A percentile compares a stretch with the other conserved stretches of the same genome.
Conservation (phyloP, 2,329 filamentous ascomycete species). For the Aspergillus transmontanensis region DNA sequence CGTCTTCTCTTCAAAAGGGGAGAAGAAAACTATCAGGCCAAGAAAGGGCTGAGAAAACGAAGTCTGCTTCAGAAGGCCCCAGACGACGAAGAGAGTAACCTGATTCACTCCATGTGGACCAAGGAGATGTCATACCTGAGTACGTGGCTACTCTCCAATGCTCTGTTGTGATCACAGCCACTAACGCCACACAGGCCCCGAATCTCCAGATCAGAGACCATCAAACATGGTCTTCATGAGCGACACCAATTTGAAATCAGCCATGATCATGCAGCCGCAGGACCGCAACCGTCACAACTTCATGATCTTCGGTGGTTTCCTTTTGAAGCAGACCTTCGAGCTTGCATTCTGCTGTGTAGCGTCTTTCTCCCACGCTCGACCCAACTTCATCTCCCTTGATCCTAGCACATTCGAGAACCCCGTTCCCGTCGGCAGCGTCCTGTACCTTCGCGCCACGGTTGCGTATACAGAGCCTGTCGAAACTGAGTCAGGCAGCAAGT, state of each 20-base stretch:
- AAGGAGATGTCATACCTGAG: constrained; percentile 65
- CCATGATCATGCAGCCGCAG: constrained; percentile 76
- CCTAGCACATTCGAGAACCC: constrained; percentile 75
- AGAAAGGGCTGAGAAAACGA: constrained; percentile 63
- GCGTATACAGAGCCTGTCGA: constrained; percentile 69
- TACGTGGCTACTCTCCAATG: constrained; percentile 27
- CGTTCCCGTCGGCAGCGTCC: constrained; percentile 72
- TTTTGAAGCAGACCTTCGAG: constrained; percentile 75
- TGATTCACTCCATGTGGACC: constrained; percentile 75
- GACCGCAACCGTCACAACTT: constrained; percentile 71
- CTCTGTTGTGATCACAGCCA: not conserved
- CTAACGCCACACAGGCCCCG: constrained; percentile 50
- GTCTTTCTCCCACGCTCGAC: constrained; percentile 68
- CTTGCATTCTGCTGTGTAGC: constrained; percentile 75
- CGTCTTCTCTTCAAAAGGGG: constrained; percentile 64
- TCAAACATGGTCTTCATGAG: constrained; percentile 64
- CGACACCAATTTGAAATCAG: constrained; percentile 64
- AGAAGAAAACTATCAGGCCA: constrained; percentile 66
- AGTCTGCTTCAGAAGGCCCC: constrained; percentile 68
- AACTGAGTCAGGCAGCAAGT: constrained; percentile 49
- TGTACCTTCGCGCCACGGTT: constrained; percentile 72
- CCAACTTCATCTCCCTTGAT: constrained; percentile 72
- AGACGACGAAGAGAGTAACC: constrained; percentile 69
- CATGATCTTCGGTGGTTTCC: constrained; percentile 78
- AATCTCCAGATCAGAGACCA: constrained; percentile 56